A percentile compares a stretch with the other conserved stretches of the same genome.
phyloP scores from a whole-genome alignment of 2,329 filamentous ascomycete species.

The Ophiostoma tasmaniense region DNA sequence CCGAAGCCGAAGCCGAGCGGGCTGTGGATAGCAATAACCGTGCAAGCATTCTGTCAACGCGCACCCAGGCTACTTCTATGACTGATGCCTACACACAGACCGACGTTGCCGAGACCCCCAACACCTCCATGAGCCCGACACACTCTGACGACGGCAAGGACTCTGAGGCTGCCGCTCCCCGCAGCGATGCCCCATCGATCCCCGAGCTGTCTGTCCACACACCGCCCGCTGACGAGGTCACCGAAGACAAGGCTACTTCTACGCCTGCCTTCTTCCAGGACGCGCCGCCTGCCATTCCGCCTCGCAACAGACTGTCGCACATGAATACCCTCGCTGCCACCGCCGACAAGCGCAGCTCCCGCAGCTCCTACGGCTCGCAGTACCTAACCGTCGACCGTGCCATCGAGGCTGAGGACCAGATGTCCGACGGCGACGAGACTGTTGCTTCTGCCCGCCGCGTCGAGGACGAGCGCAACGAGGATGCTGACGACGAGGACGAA shows the following conservation, averaged over 20 bases:
- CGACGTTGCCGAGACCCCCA: conserved; percentile 36
- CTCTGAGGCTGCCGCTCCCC: not conserved
- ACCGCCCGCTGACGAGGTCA: not conserved
- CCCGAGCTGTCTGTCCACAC: conserved; percentile 10
- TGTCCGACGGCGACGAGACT: conserved; percentile 21
- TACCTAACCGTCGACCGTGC: conserved; percentile 11
- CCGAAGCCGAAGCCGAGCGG: conserved; percentile 33
- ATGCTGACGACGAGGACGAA: conserved; percentile 37
- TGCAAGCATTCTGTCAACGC: conserved; percentile 66
- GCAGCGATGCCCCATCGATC: not conserved
- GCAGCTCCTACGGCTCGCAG: not conserved
- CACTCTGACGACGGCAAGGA: conserved; percentile 42
- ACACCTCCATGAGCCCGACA: conserved; percentile 46
- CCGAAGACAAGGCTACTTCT: not conserved
- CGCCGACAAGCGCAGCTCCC: not conserved
- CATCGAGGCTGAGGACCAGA: conserved; percentile 21
- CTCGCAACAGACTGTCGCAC: not conserved
- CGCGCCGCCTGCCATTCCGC: not conserved
- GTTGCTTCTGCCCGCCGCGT: conserved; percentile 17
- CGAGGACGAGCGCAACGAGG: conserved; percentile 28
- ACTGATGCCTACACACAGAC: conserved; percentile 63
- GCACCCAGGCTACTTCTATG: conserved; percentile 59
- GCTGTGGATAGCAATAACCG: conserved; percentile 51
- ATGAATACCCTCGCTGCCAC: not conserved
- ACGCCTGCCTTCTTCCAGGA: not conserved